phyloP scores from a whole-genome alignment of 2,329 filamentous ascomycete genomes.

The Pseudopyrenochaeta lycopersici region DNA sequence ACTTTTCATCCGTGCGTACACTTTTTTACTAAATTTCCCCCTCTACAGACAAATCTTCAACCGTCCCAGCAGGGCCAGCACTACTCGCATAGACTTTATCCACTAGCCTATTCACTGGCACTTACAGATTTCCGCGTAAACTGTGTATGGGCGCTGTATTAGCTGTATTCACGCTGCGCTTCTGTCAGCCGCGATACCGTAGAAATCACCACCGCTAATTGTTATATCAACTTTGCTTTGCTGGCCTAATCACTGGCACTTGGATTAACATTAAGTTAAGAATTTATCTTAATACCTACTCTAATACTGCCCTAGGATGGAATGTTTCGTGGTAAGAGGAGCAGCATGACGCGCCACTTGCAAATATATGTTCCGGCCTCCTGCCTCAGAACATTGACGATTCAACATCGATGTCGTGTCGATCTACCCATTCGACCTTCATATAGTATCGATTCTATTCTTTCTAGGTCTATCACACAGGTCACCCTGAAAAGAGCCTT shows the following conservation, averaged over 20 bases:
- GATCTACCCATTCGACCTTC: neutral
- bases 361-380: neutral
- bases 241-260: too few relatives aligned
- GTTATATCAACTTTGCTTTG: too few relatives aligned
- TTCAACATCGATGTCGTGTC: neutral
- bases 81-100: neutral
- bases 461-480: too few relatives aligned
- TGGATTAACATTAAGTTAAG: neutral
- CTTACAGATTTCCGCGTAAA: neutral
- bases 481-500: too few relatives aligned
- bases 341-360: neutral
- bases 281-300: neutral
- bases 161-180: neutral
- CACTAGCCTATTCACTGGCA: neutral
- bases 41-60: too few relatives aligned
- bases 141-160: neutral
- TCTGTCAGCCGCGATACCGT: neutral
- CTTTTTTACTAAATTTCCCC: too few relatives aligned
- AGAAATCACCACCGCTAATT: neutral
- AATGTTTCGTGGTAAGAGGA: neutral
- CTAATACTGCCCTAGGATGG: neutral
- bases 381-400: neutral
- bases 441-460: neutral
- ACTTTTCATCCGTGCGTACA: too few relatives aligned
- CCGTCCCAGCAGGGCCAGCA: neutral